Percentiles rank a stretch among this genome's conserved stretches.
Evolutionary conservation across 345 rosid genomes (phyloP).

Genomic region (Orychophragmus violaceus): DNA sequence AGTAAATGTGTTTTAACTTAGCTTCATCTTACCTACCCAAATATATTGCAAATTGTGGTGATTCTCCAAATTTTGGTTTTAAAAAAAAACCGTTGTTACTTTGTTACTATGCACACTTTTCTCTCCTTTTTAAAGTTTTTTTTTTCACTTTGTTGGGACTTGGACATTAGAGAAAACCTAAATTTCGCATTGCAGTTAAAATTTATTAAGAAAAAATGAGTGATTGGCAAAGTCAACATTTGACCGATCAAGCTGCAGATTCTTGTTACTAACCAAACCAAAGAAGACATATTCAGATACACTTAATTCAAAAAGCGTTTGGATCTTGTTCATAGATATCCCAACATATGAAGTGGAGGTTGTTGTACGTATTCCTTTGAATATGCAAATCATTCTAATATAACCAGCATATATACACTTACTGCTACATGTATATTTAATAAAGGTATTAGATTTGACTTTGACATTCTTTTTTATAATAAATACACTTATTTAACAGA

Average conservation of each 20-base stretch:
- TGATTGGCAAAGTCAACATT: neutral
- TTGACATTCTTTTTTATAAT: neutral
- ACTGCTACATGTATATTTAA: too few relatives aligned
- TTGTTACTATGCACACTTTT: neutral
- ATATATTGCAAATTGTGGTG: too few relatives aligned
- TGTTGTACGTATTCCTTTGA: neutral
- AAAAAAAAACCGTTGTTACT: too few relatives aligned
- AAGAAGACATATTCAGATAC: neutral
- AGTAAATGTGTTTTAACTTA: too few relatives aligned
- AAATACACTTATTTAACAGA: neutral
- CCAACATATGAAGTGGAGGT: neutral
- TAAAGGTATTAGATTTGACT: neutral
- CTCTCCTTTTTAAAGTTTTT: neutral
- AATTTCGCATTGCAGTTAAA: neutral
- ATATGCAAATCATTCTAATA: neutral
- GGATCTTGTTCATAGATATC: neutral
- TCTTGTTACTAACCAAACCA: neutral
- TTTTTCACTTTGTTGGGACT: neutral
- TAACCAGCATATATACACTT: neutral
- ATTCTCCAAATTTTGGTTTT: too few relatives aligned
- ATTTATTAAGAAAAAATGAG: neutral
- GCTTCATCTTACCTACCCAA: too few relatives aligned
- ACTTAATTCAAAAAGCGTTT: constrained; percentile 6
- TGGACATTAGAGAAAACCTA: neutral
- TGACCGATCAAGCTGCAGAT: neutral